Conservation (phyloP, 148 eudicot genomes). For the Vaccinium darrowii region DNA sequence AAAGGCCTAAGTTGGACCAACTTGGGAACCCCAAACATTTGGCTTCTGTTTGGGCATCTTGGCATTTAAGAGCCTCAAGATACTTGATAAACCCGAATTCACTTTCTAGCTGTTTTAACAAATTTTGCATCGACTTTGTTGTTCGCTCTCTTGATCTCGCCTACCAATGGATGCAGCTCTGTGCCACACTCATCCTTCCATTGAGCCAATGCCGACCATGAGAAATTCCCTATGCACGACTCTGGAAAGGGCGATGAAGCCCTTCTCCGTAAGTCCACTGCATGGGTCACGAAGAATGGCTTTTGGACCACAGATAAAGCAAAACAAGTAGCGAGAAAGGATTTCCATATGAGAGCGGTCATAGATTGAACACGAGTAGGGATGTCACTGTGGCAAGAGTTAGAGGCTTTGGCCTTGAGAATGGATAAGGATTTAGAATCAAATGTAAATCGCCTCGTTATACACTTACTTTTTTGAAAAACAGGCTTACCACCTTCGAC, state of each 20-base stretch:
- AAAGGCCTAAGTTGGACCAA: slow-evolving; percentile 19
- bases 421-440: background rate
- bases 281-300: background rate
- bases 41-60: background rate
- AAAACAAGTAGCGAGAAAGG: background rate
- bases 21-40: background rate
- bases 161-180: background rate
- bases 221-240: background rate
- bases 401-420: background rate
- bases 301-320: background rate
- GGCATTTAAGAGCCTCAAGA: background rate
- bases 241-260: background rate
- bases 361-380: slow-evolving; percentile 6
- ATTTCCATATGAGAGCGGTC: background rate
- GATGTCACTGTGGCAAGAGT: too few species aligned
- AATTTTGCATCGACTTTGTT: background rate
- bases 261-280: background rate
- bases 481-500: too few species aligned
- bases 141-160: background rate
- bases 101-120: background rate
- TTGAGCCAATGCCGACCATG: background rate
- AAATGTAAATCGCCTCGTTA: slow-evolving; percentile 10
- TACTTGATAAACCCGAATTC: background rate
- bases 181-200: background rate
- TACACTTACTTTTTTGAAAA: background rate